Evolutionary conservation across 176 grass and related monocot species (phyloP).

Genomic region (Raddia distichophylla): DNA sequence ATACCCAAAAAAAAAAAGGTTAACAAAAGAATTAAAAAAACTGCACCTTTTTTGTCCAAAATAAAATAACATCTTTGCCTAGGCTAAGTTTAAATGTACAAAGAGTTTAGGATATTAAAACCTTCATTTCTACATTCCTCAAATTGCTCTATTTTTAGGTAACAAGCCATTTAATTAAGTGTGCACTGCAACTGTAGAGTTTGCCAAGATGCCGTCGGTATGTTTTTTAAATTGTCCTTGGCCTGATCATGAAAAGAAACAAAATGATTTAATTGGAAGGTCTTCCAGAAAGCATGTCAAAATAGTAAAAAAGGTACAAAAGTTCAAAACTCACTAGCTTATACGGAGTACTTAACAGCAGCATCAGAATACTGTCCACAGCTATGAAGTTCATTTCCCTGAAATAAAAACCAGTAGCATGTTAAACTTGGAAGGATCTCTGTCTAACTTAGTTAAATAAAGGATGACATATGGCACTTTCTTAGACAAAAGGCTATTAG

Average conservation of each 20-base stretch:
- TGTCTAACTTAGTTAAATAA: too few relatives aligned
- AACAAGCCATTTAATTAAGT: slow-evolving; percentile 98
- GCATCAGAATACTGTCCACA: slow-evolving; percentile 71
- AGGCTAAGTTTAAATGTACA: slow-evolving; percentile 23
- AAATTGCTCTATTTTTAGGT: slow-evolving; percentile 73
- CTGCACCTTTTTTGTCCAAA: neutral
- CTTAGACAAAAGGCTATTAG: too few relatives aligned
- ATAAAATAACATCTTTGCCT: slow-evolving; percentile 10
- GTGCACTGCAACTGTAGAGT: slow-evolving; percentile 80
- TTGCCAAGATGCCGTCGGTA: slow-evolving; percentile 54
- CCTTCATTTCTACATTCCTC: slow-evolving; percentile 89
- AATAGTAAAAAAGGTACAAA: slow-evolving; percentile 3
- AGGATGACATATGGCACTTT: too few relatives aligned
- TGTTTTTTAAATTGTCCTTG: slow-evolving; percentile 78
- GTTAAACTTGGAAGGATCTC: too few relatives aligned
- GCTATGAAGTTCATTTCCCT: too few relatives aligned
- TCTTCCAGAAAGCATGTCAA: slow-evolving; percentile 10
- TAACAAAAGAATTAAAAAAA: neutral
- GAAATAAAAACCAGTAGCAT: too few relatives aligned
- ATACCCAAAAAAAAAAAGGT: neutral
- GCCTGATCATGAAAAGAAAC: slow-evolving; percentile 61
- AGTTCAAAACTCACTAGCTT: slow-evolving; percentile 67
- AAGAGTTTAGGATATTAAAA: slow-evolving; percentile 23
- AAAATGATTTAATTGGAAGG: slow-evolving; percentile 11
- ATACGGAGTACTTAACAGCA: slow-evolving; percentile 85